Conservation (phyloP, 495 filamentous ascomycete genomes). For the Amorphotheca resinae region DNA sequence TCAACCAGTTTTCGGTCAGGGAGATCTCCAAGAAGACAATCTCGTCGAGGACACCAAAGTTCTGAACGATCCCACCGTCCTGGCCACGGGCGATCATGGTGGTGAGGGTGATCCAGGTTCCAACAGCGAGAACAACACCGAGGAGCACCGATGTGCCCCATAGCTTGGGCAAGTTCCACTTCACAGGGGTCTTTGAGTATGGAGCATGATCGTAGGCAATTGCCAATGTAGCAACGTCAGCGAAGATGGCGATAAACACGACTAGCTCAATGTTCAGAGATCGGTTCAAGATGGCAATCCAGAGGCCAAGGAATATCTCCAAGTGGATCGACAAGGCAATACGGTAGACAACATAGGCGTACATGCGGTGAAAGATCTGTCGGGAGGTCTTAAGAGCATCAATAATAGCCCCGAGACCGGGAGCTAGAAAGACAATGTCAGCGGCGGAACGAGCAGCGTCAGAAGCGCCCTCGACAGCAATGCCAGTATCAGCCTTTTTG, state of each 20-base stretch:
- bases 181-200: constrained; percentile 74
- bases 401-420: constrained; percentile 85
- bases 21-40: constrained; percentile 86
- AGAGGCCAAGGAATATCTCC: constrained; percentile 79
- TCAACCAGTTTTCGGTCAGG: constrained; percentile 89
- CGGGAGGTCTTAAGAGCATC: constrained; percentile 88
- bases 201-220: constrained; percentile 92
- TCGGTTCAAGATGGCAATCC: constrained; percentile 78
- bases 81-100: constrained; percentile 58
- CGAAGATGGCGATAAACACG: constrained; percentile 90
- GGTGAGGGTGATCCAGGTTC: constrained; percentile 72
- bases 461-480: constrained; percentile 87
- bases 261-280: constrained; percentile 75
- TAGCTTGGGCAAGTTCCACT: constrained; percentile 87
- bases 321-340: constrained; percentile 86
- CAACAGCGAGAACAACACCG: constrained; percentile 65
- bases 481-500: constrained; percentile 91
- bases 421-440: constrained; percentile 87
- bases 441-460: constrained; percentile 87
- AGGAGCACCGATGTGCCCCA: constrained; percentile 85
- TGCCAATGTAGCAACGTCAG: constrained; percentile 83
- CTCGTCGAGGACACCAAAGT: constrained; percentile 67
- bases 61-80: constrained; percentile 73
- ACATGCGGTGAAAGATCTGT: constrained; percentile 96
- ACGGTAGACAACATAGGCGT: constrained; percentile 92